These are phyloP conservation scores for Syzygium syzygioides DNA, from an alignment of 441 rosid species.

Conservation along the genomic window DNA sequence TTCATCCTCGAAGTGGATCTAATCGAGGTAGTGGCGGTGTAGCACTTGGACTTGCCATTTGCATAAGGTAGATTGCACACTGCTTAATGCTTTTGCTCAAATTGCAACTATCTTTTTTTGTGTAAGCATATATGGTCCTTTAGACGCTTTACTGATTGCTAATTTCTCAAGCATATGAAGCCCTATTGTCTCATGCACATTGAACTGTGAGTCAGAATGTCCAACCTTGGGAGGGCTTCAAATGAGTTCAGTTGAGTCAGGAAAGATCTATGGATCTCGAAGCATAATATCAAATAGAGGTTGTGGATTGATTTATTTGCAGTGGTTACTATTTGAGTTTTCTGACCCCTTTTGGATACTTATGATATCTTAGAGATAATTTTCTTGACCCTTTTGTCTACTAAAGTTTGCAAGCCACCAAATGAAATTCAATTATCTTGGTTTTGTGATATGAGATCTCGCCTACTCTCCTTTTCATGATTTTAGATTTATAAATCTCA, in stretches of 20 bases:
- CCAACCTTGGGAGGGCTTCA: not conserved
- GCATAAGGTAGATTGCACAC: constrained; percentile 49
- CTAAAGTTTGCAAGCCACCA: not conserved
- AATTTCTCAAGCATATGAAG: not conserved
- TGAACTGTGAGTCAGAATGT: not conserved
- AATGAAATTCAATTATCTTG: not conserved
- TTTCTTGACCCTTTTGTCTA: not conserved
- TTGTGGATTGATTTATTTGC: not conserved
- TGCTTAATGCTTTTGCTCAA: not conserved
- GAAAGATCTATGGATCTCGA: not conserved
- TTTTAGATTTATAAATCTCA: constrained; percentile 71
- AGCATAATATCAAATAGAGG: not conserved
- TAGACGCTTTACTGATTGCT: not conserved
- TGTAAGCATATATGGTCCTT: not conserved
- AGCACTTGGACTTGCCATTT: constrained; percentile 89
- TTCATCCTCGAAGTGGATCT: constrained; percentile 46
- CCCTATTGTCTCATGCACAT: not conserved
- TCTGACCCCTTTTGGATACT: not conserved
- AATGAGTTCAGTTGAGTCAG: not conserved
- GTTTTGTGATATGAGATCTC: not conserved
- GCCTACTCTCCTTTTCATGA: not conserved
- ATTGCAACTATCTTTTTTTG: not conserved
- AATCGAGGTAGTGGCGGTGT: constrained; percentile 38
- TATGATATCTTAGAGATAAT: not conserved
- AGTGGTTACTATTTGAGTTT: not conserved